These are phyloP conservation scores for Saccharomyces mikatae DNA, from an alignment of 805 yeast genomes.

Conservation along the genomic window DNA sequence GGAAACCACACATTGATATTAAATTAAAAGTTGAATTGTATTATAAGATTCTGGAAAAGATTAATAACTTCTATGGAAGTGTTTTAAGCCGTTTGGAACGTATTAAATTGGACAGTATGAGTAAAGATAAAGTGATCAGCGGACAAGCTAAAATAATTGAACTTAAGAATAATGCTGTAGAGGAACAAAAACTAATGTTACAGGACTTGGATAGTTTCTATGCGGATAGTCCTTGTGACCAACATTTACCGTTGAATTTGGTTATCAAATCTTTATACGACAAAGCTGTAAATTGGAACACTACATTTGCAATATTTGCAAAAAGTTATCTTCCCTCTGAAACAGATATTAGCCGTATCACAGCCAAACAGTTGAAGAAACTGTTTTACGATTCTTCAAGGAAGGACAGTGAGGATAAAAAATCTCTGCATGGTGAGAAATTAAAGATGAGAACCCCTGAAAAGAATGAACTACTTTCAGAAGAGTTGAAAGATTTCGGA, in stretches of 20 bases:
- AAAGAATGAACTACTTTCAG: slow-evolving; percentile 1
- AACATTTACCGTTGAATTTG: slow-evolving; percentile 61
- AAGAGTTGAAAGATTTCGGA: slow-evolving; percentile 5
- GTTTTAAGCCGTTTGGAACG: slow-evolving; percentile 60
- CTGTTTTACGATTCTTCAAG: slow-evolving; percentile 49
- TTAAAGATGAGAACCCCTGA: slow-evolving; percentile 1
- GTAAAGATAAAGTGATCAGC: slow-evolving; percentile 60
- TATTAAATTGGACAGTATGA: slow-evolving; percentile 67
- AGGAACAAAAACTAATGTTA: slow-evolving; percentile 43
- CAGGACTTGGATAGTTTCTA: slow-evolving; percentile 45
- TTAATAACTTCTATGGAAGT: slow-evolving; percentile 61
- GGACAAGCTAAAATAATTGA: slow-evolving; percentile 55
- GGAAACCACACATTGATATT: slow-evolving; percentile 66
- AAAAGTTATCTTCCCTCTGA: slow-evolving; percentile 77
- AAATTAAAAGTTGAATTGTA: slow-evolving; percentile 58
- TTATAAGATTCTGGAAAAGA: slow-evolving; percentile 43
- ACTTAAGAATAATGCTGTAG: slow-evolving; percentile 43
- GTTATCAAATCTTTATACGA: slow-evolving; percentile 69
- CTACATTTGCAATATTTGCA: slow-evolving; percentile 74
- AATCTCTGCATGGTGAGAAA: background rate
- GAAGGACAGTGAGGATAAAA: slow-evolving; percentile 9
- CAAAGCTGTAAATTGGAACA: slow-evolving; percentile 80
- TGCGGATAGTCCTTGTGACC: slow-evolving; percentile 47
- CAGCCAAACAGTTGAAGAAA: slow-evolving; percentile 77
- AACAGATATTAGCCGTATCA: slow-evolving; percentile 82